phyloP scores from a whole-genome alignment of 139 green algal genomes.

The Limnomonas spitsbergensis region DNA sequence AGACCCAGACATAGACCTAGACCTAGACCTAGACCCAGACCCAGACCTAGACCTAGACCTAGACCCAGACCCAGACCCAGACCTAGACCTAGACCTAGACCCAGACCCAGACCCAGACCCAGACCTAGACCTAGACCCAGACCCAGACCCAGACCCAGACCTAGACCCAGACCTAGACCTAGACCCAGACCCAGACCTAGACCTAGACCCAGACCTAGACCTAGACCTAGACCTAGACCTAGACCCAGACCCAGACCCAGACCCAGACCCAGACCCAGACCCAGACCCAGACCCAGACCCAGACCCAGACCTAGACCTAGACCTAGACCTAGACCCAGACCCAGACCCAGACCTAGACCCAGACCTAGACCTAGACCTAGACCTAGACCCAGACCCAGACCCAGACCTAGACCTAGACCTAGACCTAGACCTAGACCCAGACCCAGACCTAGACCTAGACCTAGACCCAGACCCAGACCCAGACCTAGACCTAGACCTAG shows the following conservation, averaged over 20 bases:
- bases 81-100: no score
- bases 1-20: constrained; percentile 15
- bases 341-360: neutral
- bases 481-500: constrained; percentile 7
- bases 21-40: neutral
- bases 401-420: constrained; percentile 1
- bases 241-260: neutral
- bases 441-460: constrained; percentile 6
- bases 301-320: neutral
- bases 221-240: neutral
- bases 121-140: neutral
- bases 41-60: neutral
- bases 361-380: constrained; percentile 8
- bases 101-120: neutral
- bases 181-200: neutral
- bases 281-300: neutral
- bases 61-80: neutral
- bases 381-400: constrained; percentile 8
- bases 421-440: constrained; percentile 9
- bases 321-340: neutral
- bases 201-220: neutral
- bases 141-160: neutral
- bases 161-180: neutral
- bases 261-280: neutral
- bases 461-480: constrained; percentile 10